These are phyloP conservation scores for Aspergillus glaucus DNA, from an alignment of 2,329 filamentous ascomycete species.

Conservation along the genomic window DNA sequence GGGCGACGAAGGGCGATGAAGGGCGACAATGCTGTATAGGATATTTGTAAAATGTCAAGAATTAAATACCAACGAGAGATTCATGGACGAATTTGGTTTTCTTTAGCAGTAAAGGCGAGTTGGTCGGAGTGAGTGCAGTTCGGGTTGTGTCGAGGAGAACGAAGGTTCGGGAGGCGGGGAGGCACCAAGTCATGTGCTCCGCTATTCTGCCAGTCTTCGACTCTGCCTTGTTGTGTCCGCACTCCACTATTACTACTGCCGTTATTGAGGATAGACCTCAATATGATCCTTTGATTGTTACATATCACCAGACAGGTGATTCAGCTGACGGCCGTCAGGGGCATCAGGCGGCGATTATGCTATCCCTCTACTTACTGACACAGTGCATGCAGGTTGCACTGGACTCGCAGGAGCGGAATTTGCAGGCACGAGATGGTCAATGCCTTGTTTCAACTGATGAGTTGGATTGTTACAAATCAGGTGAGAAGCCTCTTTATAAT, in stretches of 20 bases:
- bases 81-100: constrained; percentile 22
- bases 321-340: neutral
- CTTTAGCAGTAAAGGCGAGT: neutral
- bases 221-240: neutral
- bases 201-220: neutral
- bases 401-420: constrained; percentile 12
- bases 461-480: neutral
- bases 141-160: constrained; percentile 6
- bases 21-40: neutral
- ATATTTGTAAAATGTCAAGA: constrained; percentile 16
- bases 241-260: neutral
- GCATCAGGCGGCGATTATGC: neutral
- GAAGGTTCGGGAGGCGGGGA: constrained; percentile 7
- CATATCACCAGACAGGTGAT: neutral
- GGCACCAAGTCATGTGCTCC: neutral
- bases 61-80: constrained; percentile 15
- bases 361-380: neutral
- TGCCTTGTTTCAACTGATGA: neutral
- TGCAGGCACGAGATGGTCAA: constrained; percentile 9
- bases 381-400: constrained; percentile 12
- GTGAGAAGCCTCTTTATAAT: neutral
- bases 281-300: neutral
- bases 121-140: constrained; percentile 25
- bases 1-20: constrained; percentile 5
- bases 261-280: neutral